Evolutionary conservation across 768 basidiomycete species (phyloP), one percentile per base, ranked within the genome.

Genomic region (Tremella mesenterica): DNA sequence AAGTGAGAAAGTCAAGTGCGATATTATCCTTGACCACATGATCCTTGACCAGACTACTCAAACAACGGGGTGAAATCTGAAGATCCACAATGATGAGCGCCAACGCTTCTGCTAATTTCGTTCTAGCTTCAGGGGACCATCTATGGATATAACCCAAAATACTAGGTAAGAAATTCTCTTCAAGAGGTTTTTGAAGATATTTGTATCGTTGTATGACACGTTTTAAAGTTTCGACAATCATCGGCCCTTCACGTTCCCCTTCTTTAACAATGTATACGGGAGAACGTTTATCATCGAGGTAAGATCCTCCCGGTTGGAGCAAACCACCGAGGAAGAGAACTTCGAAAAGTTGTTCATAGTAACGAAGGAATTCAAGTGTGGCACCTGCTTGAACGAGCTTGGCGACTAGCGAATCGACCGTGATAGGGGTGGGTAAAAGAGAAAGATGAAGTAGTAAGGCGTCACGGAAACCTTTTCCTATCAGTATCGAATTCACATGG

Each of bases 181-280:
- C 93, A 44, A 99, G 83, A 39, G 93, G 90, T 75, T 85, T 90
- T 75, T 96, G 93, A 65, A 99, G 87, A 80, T 97, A 99, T 76
- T 96, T 96, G 80, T 96, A 97, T 76, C 93, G 85, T 76, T 93
- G 81, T 79, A 92, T 89, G 54, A 97, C 85, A 77, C 90, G 92
- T 75, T 90, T 90, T 65, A 96, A 79, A 30, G 95, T 92, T 57
- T 93, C 92, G 52, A 92, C 79, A 65, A 95, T 89, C 62, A 21
- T 54, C 44, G 44, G 47, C 13, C 85, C 70, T 84, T 77, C 73
- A 86, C 81, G 82, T 21, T 25, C 44, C 21, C 54, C 60, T 28
- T 49, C 56, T 33, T 64, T 63, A 25, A 70, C 56, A 41, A 73
- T 56, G 52, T 63, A 85, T 78, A 96, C 92, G 33, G 91, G 88